phyloP scores from a whole-genome alignment of 2,329 filamentous ascomycete genomes.

The Bretziella fagacearum region DNA sequence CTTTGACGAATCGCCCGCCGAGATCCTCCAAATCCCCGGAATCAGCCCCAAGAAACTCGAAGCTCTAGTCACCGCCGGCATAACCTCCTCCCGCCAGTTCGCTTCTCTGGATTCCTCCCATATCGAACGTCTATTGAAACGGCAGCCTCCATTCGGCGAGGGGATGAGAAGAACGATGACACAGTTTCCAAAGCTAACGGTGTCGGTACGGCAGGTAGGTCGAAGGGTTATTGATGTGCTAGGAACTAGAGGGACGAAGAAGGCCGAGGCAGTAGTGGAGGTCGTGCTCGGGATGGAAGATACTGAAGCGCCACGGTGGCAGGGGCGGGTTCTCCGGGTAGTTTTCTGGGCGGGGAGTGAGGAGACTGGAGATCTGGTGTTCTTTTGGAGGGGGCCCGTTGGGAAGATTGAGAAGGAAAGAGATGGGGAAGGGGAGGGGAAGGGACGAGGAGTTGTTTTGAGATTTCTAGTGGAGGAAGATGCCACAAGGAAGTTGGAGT shows the following conservation, averaged over 20 bases:
- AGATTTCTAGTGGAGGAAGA: conserved; percentile 31
- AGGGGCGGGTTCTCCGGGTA: conserved; percentile 45
- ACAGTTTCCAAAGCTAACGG: conserved; percentile 46
- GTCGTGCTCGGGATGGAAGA: conserved; percentile 59
- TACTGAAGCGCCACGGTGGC: conserved; percentile 41
- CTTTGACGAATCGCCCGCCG: conserved; percentile 69
- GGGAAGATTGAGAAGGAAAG: conserved; percentile 38
- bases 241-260: neutral
- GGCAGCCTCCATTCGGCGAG: conserved; percentile 68
- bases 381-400: conserved; percentile 50
- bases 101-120: conserved; percentile 46
- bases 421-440: neutral
- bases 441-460: conserved; percentile 1
- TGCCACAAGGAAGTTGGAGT: conserved; percentile 38
- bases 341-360: conserved; percentile 25
- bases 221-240: neutral
- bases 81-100: conserved; percentile 56
- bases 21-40: conserved; percentile 67
- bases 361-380: conserved; percentile 40
- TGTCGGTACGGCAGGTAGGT: conserved; percentile 20
- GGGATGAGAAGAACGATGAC: conserved; percentile 47
- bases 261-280: conserved; percentile 28
- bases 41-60: conserved; percentile 61
- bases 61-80: conserved; percentile 53
- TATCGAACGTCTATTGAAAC: conserved; percentile 61